A percentile compares a stretch with the other conserved stretches of the same genome.
Evolutionary conservation across 306 rosid genomes (phyloP).

Genomic region (Herpetospermum pedunculosum): DNA sequence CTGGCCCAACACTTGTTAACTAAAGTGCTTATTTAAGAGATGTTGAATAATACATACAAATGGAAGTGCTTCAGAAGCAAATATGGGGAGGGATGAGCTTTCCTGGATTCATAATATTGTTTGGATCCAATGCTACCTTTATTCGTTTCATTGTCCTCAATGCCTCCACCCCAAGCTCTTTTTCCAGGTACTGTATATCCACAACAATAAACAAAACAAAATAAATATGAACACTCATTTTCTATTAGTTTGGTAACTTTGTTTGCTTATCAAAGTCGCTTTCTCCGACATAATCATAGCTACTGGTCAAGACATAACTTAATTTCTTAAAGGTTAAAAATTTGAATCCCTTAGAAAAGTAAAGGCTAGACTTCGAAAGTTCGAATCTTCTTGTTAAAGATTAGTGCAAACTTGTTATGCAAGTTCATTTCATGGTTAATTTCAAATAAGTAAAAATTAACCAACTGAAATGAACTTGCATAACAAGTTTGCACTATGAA

Average conservation of each 20-base stretch:
- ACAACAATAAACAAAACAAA: not conserved
- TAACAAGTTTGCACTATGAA: too few species aligned
- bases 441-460: too few species aligned
- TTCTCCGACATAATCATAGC: not conserved
- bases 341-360: too few species aligned
- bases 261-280: too few species aligned
- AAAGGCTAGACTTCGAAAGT: too few species aligned
- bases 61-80: constrained; percentile 37
- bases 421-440: too few species aligned
- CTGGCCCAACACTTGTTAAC: not conserved
- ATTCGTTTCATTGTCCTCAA: constrained; percentile 79
- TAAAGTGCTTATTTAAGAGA: not conserved
- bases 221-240: not conserved
- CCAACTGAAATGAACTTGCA: too few species aligned
- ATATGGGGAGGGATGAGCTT: constrained; percentile 88
- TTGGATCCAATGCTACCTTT: constrained; percentile 75
- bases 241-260: not conserved
- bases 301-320: not conserved
- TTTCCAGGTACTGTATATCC: constrained; percentile 61
- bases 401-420: too few species aligned
- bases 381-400: too few species aligned
- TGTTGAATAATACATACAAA: not conserved
- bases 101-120: constrained; percentile 89
- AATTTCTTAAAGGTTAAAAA: too few species aligned
- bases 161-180: constrained; percentile 80